A percentile compares a stretch with the other conserved stretches of the same genome.
Evolutionary conservation across 257 asterid species (phyloP).

Genomic region (Solanum paucissectum): DNA sequence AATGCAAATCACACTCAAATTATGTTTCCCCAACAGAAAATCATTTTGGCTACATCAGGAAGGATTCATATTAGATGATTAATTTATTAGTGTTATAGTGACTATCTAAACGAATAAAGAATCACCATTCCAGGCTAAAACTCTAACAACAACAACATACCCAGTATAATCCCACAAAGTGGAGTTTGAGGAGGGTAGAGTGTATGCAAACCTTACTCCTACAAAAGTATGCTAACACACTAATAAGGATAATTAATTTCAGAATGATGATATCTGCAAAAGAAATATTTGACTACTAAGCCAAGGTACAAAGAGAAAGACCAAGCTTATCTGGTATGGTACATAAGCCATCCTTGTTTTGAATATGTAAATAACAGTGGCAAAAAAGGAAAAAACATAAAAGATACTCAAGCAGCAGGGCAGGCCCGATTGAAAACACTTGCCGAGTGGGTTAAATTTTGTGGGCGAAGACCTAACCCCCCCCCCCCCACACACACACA

Average conservation of each 20-base stretch:
- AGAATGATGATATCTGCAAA: neutral
- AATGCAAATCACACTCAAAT: neutral
- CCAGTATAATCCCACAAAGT: too few relatives aligned
- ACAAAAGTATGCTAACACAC: neutral
- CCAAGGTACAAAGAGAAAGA: neutral
- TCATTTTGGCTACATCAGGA: neutral
- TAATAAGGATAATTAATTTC: neutral
- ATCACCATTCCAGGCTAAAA: neutral
- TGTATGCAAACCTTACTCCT: too few relatives aligned
- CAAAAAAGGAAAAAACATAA: neutral
- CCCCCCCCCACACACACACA: neutral
- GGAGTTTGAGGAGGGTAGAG: too few relatives aligned
- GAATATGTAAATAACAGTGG: neutral
- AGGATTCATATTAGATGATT: neutral
- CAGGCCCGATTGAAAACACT: neutral
- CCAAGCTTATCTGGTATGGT: neutral
- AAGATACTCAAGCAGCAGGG: neutral
- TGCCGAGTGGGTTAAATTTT: neutral
- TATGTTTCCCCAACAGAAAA: neutral
- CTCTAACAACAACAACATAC: neutral
- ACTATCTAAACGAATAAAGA: neutral
- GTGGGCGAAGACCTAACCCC: neutral
- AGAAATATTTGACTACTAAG: neutral
- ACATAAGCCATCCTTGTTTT: neutral
- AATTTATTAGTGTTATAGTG: neutral